Base-by-base conservation (phyloP, 2,329 filamentous ascomycete genomes). In the Raffaelea deltoideospora region DNA sequence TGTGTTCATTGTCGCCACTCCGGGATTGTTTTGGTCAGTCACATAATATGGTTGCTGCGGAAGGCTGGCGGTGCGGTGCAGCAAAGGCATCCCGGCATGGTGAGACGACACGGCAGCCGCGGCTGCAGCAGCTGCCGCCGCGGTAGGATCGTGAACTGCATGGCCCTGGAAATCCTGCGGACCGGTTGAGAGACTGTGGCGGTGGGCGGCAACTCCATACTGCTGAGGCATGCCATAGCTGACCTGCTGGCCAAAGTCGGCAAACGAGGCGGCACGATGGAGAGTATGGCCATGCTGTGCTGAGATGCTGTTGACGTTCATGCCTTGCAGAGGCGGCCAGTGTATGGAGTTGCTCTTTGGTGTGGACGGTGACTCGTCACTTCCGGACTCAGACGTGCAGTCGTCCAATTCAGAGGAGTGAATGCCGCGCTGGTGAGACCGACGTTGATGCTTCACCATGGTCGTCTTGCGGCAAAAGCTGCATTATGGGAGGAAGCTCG, bases 391-490 rank as follows among this genome's bases (percentile, higher is more conserved):
- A 18, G 65, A 74, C 23, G 61, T 64, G 52, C 58, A 67, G 48
- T 72, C 67, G 46, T 69, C 69, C 30, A 64, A 50, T 46, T 76
- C 69, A 37, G 67, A 66, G 29, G 65, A 62, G 46, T 73, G 63
- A 38, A 70, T 56, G 27, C 72, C 65, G 43, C 70, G 65, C 47
- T 75, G 69, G 49, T 77, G 72, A 2, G 70, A 72, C 20, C 71
- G 62, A 36, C 72, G 61, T 50, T 77, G 71, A 50, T 77, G 73
- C 55, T 78, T 78, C 37, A 78, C 69, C 72, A 77, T 76, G 38
- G 75, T 80, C 5, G 76, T 80, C 53, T 81, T 81, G 37, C 77
- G 66, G 54, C 76, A 81, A 52, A 81, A 81, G 53, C 76, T 79
- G 28, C n/a, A n/a, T n/a, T n/a, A n/a, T n/a, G n/a, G n/a, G n/a